phyloP scores from a whole-genome alignment of 2,329 filamentous ascomycete genomes.

The Talaromyces verruculosus region DNA sequence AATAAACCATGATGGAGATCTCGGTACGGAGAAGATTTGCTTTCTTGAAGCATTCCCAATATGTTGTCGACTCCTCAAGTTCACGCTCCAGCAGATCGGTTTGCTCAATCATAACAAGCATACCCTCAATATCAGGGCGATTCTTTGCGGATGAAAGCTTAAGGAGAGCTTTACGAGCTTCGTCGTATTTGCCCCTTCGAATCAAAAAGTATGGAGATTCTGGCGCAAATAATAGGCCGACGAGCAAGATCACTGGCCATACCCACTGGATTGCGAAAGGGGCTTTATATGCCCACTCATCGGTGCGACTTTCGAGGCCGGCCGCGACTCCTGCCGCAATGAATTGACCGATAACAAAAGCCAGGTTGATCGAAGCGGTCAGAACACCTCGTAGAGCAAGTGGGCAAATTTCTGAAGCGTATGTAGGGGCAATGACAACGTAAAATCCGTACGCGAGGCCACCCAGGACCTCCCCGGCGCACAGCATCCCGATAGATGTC shows the following conservation, averaged over 20 bases:
- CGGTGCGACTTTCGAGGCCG: conserved; percentile 32
- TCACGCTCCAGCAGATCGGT: conserved; percentile 45
- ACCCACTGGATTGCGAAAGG: conserved; percentile 49
- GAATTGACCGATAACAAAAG: conserved; percentile 45
- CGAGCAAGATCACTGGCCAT: conserved; percentile 40
- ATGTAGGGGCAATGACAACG: conserved; percentile 50
- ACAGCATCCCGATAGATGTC: conserved; percentile 42
- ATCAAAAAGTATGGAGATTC: conserved; percentile 56
- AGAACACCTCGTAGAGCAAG: conserved; percentile 52
- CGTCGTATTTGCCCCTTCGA: conserved; percentile 41
- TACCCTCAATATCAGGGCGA: conserved; percentile 41
- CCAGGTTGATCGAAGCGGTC: conserved; percentile 53
- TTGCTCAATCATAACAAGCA: conserved; percentile 40
- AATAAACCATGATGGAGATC: conserved; percentile 44
- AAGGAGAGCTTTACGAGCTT: conserved; percentile 43
- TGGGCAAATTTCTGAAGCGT: conserved; percentile 49
- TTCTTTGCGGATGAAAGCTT: conserved; percentile 45
- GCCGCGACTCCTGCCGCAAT: conserved; percentile 35
- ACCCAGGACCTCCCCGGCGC: conserved; percentile 49
- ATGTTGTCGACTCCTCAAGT: conserved; percentile 39
- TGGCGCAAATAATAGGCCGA: conserved; percentile 48
- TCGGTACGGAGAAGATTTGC: conserved; percentile 45
- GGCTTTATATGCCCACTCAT: conserved; percentile 46
- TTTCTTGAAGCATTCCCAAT: conserved; percentile 45
- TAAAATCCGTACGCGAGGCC: conserved; percentile 50